These are phyloP conservation scores for Aureobasidium sp. DNA, from an alignment of 2,329 filamentous ascomycete species.

Conservation along the genomic window DNA sequence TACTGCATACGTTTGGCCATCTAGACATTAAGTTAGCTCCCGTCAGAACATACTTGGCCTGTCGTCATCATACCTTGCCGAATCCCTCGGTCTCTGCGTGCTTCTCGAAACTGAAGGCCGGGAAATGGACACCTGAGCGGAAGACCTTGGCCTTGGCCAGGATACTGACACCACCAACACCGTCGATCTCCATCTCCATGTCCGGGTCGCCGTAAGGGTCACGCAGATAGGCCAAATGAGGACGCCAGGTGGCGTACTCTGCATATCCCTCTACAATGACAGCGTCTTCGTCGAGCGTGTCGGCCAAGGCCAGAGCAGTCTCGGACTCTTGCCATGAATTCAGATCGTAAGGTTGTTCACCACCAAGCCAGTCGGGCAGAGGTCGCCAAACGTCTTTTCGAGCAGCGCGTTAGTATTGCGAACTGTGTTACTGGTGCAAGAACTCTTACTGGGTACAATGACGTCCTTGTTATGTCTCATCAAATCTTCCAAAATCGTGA, in stretches of 20 bases:
- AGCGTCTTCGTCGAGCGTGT: conserved; percentile 93
- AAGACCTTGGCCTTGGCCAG: conserved; percentile 94
- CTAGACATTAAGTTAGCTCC: conserved; percentile 43
- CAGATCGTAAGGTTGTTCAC: conserved; percentile 94
- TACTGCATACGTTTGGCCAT: conserved; percentile 97
- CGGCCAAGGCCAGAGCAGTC: conserved; percentile 84
- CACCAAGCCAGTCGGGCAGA: conserved; percentile 96
- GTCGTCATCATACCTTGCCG: conserved; percentile 68
- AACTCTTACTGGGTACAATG: conserved; percentile 84
- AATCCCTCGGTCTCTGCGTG: conserved; percentile 98
- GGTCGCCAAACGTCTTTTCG: conserved; percentile 78
- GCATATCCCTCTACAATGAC: conserved; percentile 99
- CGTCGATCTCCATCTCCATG: conserved; percentile 99
- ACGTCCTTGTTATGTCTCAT: conserved; percentile 99
- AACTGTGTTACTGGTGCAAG: conserved; percentile 23
- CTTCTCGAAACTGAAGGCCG: conserved; percentile 96
- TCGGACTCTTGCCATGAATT: conserved; percentile 99
- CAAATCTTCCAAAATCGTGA: conserved; percentile 92
- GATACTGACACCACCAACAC: conserved; percentile 95
- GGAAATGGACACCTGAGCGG: conserved; percentile 90
- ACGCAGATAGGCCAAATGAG: conserved; percentile 90
- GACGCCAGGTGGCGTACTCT: conserved; percentile 96
- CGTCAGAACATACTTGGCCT: background rate
- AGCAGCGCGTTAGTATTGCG: conserved; percentile 36
- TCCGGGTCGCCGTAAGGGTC: conserved; percentile 97